A percentile compares a stretch with the other conserved stretches of the same genome.
Conservation (phyloP, 495 filamentous ascomycete genomes). For the Glutinoglossum americanum region DNA sequence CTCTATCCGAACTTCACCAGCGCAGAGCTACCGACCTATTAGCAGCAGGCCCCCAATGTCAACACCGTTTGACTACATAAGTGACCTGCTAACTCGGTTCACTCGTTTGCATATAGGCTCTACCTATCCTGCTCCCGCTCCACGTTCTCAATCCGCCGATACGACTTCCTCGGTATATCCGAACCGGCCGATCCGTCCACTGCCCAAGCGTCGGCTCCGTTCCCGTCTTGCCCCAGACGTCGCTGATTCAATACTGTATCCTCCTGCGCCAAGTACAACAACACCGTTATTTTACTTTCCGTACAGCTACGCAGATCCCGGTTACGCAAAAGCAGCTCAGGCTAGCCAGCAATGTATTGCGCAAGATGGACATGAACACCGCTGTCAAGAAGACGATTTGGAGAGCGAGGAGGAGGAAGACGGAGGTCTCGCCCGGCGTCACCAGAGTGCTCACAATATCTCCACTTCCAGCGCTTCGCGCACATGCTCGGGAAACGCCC, state of each 20-base stretch:
- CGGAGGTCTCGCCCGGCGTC: not conserved
- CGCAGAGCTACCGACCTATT: not conserved
- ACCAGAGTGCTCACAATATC: not conserved
- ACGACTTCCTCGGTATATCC: slow-evolving; percentile 56
- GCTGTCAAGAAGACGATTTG: slow-evolving; percentile 11
- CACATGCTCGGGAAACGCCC: not conserved
- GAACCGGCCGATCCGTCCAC: slow-evolving; percentile 76
- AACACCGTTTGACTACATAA: not conserved
- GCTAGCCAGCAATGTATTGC: not conserved
- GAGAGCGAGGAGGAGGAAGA: slow-evolving; percentile 15
- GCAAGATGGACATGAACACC: slow-evolving; percentile 4
- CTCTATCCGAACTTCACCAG: not conserved
- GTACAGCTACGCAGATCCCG: slow-evolving; percentile 22
- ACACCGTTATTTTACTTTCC: slow-evolving; percentile 59
- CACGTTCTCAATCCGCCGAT: slow-evolving; percentile 31
- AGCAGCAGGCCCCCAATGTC: not conserved
- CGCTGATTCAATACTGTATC: slow-evolving; percentile 63
- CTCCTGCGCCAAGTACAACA: slow-evolving; percentile 41
- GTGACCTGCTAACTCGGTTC: not conserved
- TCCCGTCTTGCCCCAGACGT: slow-evolving; percentile 68
- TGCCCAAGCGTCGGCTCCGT: slow-evolving; percentile 70
- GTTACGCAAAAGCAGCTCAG: not conserved
- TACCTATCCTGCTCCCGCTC: slow-evolving; percentile 18
- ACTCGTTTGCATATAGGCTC: slow-evolving; percentile 7
- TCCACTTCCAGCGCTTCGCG: not conserved